Percentiles rank a stretch among this genome's conserved stretches.
Conservation (phyloP, 2,329 filamentous ascomycete genomes). For the Penicillium sp. region DNA sequence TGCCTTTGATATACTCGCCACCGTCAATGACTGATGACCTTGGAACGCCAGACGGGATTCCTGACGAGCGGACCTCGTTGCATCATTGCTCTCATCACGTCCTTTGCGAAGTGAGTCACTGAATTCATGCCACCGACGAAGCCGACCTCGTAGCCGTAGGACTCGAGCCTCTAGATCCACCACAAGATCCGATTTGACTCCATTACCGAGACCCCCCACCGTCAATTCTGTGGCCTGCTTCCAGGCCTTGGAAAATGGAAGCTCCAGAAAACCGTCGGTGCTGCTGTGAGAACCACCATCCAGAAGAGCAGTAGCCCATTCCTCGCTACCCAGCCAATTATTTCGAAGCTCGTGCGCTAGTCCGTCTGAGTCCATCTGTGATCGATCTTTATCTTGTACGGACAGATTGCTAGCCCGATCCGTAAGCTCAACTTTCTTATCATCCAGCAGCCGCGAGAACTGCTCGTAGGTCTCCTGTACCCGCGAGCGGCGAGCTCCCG, state of each 20-base stretch:
- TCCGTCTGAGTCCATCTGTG: constrained; percentile 38
- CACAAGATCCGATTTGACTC: constrained; percentile 49
- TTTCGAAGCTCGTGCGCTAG: constrained; percentile 58
- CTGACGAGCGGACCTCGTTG: constrained; percentile 12
- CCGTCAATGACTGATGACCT: constrained; percentile 44
- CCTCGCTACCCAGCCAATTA: constrained; percentile 78
- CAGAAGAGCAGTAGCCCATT: constrained; percentile 73
- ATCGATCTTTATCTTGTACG: constrained; percentile 35
- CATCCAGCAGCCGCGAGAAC: constrained; percentile 66
- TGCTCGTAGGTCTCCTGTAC: constrained; percentile 62
- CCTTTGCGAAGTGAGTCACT: constrained; percentile 44
- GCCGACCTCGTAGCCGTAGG: constrained; percentile 65
- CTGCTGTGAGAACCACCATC: constrained; percentile 64
- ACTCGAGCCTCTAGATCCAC: constrained; percentile 73
- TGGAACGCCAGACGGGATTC: constrained; percentile 36
- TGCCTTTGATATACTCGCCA: constrained; percentile 43
- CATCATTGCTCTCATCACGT: constrained; percentile 10
- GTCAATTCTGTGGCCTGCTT: constrained; percentile 62
- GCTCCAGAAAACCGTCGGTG: constrained; percentile 66
- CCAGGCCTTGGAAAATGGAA: constrained; percentile 74
- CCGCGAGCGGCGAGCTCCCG: constrained; percentile 63
- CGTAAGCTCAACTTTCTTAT: constrained; percentile 63
- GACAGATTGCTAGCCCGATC: constrained; percentile 34
- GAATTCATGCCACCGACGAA: constrained; percentile 76
- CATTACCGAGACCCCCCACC: constrained; percentile 48